A percentile compares a stretch with the other conserved stretches of the same genome.
Evolutionary conservation across 306 rosid genomes (phyloP).

Genomic region (Glycyrrhiza uralensis): DNA sequence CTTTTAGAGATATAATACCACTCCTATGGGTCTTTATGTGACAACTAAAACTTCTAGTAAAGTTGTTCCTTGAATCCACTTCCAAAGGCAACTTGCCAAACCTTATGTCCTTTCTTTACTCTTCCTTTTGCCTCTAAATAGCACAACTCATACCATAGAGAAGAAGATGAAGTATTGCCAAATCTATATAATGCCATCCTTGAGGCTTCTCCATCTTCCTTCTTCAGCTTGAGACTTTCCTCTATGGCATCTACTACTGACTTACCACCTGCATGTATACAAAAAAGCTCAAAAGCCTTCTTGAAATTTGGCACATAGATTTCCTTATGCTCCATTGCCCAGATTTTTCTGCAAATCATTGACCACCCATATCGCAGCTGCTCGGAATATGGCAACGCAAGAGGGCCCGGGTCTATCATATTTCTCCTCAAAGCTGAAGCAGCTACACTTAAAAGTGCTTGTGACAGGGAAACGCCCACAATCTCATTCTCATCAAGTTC

Average conservation of each 20-base stretch:
- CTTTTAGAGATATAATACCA: background rate
- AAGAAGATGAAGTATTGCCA: constrained; percentile 72
- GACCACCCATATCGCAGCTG: constrained; percentile 41
- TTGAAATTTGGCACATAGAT: constrained; percentile 53
- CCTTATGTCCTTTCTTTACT: constrained; percentile 53
- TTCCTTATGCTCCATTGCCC: constrained; percentile 21
- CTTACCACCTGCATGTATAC: constrained; percentile 82
- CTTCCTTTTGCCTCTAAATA: constrained; percentile 68
- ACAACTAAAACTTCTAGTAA: background rate
- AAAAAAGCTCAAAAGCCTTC: constrained; percentile 66
- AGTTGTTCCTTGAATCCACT: constrained; percentile 54
- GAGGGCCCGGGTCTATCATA: constrained; percentile 43
- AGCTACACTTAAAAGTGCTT: constrained; percentile 49
- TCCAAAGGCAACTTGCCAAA: constrained; percentile 74
- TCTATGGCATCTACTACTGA: constrained; percentile 57
- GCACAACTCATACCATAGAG: constrained; percentile 62
- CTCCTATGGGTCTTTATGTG: background rate
- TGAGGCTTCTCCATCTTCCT: constrained; percentile 68
- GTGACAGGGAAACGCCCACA: constrained; percentile 55
- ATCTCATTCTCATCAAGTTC: constrained; percentile 42
- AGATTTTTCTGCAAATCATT: constrained; percentile 34
- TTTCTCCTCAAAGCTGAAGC: constrained; percentile 54
- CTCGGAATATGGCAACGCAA: constrained; percentile 66
- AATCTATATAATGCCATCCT: constrained; percentile 75
- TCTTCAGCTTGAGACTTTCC: constrained; percentile 47